Conservation (phyloP, 192 early-diverging fungal species). For the Piromyces sp. region DNA sequence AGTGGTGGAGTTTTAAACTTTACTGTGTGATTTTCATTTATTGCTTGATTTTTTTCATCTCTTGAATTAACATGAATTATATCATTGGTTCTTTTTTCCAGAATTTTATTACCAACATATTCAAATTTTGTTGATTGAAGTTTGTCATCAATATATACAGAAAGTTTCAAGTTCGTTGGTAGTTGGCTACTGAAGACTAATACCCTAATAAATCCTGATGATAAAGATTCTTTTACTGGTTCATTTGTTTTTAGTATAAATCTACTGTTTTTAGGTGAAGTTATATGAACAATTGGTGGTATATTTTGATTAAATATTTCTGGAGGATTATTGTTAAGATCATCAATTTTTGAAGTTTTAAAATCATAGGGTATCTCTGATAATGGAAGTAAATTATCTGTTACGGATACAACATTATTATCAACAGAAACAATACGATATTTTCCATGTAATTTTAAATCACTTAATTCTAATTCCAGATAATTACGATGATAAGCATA, state of each 20-base stretch:
- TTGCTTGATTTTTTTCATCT: constrained; percentile 1
- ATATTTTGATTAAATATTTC: constrained; percentile 7
- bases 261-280: constrained; percentile 74
- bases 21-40: constrained; percentile 5
- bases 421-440: constrained; percentile 75
- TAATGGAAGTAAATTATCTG: constrained; percentile 49
- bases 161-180: constrained; percentile 16
- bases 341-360: background rate
- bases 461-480: constrained; percentile 72
- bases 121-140: constrained; percentile 19
- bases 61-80: constrained; percentile 4
- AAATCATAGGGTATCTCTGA: constrained; percentile 32
- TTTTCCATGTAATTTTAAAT: constrained; percentile 73
- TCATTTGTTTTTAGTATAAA: constrained; percentile 54
- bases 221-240: constrained; percentile 38
- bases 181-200: constrained; percentile 49
- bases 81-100: background rate
- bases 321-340: constrained; percentile 7
- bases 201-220: constrained; percentile 56
- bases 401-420: constrained; percentile 66
- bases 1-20: constrained; percentile 36
- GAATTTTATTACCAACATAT: background rate
- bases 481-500: constrained; percentile 47
- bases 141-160: constrained; percentile 28
- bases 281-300: constrained; percentile 62